Evolutionary conservation across 2,329 filamentous ascomycete genomes (phyloP).

Genomic region (Talaromyces sp.): DNA sequence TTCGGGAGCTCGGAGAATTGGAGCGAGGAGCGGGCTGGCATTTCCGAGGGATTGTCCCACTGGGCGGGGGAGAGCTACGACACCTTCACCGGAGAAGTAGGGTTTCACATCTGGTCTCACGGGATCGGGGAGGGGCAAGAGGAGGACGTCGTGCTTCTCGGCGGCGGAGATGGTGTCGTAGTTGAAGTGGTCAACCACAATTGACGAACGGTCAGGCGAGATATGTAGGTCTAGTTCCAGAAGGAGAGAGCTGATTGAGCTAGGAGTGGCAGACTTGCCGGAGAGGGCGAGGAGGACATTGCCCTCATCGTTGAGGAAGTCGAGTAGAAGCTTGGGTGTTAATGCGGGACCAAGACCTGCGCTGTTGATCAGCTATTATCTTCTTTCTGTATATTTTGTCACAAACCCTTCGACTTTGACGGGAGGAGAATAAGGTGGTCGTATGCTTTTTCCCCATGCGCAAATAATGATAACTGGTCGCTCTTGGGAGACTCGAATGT

Average conservation of each 20-base stretch:
- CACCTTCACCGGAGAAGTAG: slow-evolving; percentile 67
- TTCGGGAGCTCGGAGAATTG: slow-evolving; percentile 74
- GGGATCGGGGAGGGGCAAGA: slow-evolving; percentile 66
- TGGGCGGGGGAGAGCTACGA: slow-evolving; percentile 77
- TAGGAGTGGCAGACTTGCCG: slow-evolving; percentile 65
- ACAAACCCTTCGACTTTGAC: slow-evolving; percentile 77
- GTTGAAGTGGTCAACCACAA: slow-evolving; percentile 94
- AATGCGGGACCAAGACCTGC: slow-evolving; percentile 81
- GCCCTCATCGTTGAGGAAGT: slow-evolving; percentile 87
- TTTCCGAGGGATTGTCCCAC: slow-evolving; percentile 79
- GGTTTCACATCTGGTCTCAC: slow-evolving; percentile 68
- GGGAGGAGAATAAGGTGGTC: slow-evolving; percentile 90
- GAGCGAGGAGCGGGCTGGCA: slow-evolving; percentile 69
- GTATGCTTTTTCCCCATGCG: slow-evolving; percentile 80
- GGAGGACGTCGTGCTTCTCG: slow-evolving; percentile 83
- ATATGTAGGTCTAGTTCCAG: slow-evolving; percentile 84
- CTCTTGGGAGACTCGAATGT: slow-evolving; percentile 80
- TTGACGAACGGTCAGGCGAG: slow-evolving; percentile 76
- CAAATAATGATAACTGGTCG: slow-evolving; percentile 72
- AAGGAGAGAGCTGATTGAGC: slow-evolving; percentile 72
- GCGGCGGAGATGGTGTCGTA: slow-evolving; percentile 73
- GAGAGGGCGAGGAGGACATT: slow-evolving; percentile 88
- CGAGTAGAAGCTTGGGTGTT: slow-evolving; percentile 78
- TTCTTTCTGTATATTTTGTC: neutral
- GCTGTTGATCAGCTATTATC: slow-evolving; percentile 24